Base-by-base conservation (phyloP, 768 basidiomycete genomes). In the Boletus eberwhitei region DNA sequence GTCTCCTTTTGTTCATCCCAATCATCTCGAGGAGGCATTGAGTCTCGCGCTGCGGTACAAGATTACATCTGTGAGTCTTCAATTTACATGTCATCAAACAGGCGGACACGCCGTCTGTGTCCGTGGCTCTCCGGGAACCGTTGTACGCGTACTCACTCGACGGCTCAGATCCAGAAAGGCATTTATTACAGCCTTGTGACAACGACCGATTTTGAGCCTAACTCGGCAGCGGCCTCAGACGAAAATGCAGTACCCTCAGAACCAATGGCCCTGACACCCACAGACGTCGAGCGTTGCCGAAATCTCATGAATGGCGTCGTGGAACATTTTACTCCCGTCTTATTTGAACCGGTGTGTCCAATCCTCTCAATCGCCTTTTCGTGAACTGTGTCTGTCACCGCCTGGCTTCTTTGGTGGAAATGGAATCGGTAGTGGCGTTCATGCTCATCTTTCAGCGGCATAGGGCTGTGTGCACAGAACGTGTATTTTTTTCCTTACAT, bases 121-220 rank as follows among this genome's bases (percentile, higher is more conserved):
- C 29, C 2, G 16, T 38, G 37, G 13, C n/a, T 31, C 7, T 22
- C 38, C 5, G 13, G 34, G 11, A 16, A 17, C 17, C 3, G 48
- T 7, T 43, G 4, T 49, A 45, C 16, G 19, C 14, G 37, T 19
- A 14, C 40, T 49, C 53, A 52, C 35, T 39, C 19, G 35, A 14
- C n/a, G 35, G 32, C 19, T 40, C 21, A 86, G 85, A 75, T 83
- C 50, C 78, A 77, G 64, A 88, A 87, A 58, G 77, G 80, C 5
- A 71, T 88, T 31, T 75, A 85, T 53, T 90, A 90, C 66, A 79
- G 75, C 61, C 73, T 87, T 29, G 78, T 87, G 56, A 82, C 83
- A 2, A 78, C 75, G 17, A 75, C 79, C 35, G 75, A 87, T 57
- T 81, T 86, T 59, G 81, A 83, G 49, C 71, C 74, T 17, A 71